Conservation (phyloP, 2,329 filamentous ascomycete species). For the Didymella pinodella region DNA sequence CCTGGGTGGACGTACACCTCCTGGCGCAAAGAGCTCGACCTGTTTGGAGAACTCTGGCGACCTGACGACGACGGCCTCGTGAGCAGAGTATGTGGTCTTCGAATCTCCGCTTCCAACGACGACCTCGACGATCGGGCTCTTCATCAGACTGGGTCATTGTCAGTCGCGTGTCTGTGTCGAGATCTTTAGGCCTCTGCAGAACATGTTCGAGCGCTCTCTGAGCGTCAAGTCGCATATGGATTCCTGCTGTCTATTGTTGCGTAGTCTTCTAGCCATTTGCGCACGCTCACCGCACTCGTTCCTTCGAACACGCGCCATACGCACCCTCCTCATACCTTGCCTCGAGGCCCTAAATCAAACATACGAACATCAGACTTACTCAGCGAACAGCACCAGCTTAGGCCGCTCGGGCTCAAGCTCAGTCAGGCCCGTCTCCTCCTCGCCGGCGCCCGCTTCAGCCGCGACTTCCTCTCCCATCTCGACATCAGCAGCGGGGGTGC, state of each 20-base stretch:
- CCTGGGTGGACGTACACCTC: conserved; percentile 63
- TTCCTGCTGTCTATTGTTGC: no score
- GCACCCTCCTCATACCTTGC: neutral
- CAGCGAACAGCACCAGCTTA: conserved; percentile 55
- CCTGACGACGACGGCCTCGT: conserved; percentile 76
- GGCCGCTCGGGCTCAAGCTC: conserved; percentile 54
- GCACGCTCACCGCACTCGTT: neutral
- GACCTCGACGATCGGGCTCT: conserved; percentile 58
- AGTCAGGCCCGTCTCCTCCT: conserved; percentile 50
- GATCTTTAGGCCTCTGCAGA: neutral
- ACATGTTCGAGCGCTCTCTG: neutral
- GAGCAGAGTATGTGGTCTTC: conserved; percentile 74
- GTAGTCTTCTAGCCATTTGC: neutral
- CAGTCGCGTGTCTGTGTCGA: neutral
- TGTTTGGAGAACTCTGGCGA: conserved; percentile 77
- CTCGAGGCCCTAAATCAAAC: neutral
- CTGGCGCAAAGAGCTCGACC: conserved; percentile 67
- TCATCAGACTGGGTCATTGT: conserved; percentile 52
- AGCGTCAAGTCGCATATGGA: neutral
- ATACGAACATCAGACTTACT: conserved; percentile 45
- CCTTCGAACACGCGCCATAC: neutral
- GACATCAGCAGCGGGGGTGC: conserved; percentile 53
- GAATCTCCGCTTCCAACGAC: conserved; percentile 60
- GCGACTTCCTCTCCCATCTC: conserved; percentile 56
- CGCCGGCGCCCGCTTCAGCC: conserved; percentile 26